A percentile compares a stretch with the other conserved stretches of the same genome.
phyloP scores from a whole-genome alignment of 192 early-diverging fungal species.

The Coemansia sp. region DNA sequence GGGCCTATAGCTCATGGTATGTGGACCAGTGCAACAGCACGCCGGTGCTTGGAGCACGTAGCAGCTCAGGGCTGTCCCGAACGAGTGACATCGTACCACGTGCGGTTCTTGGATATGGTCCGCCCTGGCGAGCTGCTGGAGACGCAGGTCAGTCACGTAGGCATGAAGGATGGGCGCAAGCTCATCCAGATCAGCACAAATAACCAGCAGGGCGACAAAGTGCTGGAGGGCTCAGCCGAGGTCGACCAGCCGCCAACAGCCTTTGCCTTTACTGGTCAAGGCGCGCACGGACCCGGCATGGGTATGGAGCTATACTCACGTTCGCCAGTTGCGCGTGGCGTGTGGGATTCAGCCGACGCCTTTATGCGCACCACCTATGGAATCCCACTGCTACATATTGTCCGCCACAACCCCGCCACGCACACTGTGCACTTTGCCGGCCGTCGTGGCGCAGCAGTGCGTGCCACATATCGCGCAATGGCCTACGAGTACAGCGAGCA shows the following conservation, averaged over 20 bases:
- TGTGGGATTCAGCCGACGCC: constrained; percentile 90
- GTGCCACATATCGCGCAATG: constrained; percentile 73
- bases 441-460: constrained; percentile 43
- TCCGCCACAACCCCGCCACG: constrained; percentile 57
- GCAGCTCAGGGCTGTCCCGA: constrained; percentile 91
- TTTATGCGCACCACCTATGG: constrained; percentile 86
- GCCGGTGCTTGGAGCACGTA: constrained; percentile 93
- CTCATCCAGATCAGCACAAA: constrained; percentile 86
- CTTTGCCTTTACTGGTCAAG: constrained; percentile 96
- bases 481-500: constrained; percentile 86
- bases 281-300: constrained; percentile 95
- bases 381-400: constrained; percentile 40
- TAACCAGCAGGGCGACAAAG: constrained; percentile 76
- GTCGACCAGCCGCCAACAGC: constrained; percentile 89
- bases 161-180: constrained; percentile 96
- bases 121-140: constrained; percentile 85
- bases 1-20: constrained; percentile 97
- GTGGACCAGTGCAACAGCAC: constrained; percentile 93
- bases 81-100: constrained; percentile 82
- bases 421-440: constrained; percentile 61
- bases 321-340: constrained; percentile 76
- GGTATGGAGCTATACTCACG: constrained; percentile 89
- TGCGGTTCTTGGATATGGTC: constrained; percentile 92
- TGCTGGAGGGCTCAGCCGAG: constrained; percentile 87
- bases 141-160: constrained; percentile 88